These are phyloP conservation scores for Fomitiporia mediterranea DNA, from an alignment of 1,284 basidiomycete genomes.

Conservation along the genomic window DNA sequence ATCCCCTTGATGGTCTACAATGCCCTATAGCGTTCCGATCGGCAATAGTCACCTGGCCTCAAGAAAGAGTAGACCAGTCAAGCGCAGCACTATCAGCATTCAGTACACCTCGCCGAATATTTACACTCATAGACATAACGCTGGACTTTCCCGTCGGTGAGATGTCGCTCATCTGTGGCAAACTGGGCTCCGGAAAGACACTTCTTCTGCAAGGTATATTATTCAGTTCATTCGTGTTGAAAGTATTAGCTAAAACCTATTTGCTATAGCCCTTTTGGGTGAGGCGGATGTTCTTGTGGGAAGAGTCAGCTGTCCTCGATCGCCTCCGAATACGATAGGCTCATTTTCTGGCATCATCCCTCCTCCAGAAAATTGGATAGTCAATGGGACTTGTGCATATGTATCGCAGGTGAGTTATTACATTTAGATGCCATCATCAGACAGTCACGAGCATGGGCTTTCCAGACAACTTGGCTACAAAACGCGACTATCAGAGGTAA, in stretches of 20 bases:
- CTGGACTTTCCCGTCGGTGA: constrained; percentile 76
- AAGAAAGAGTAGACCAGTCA: constrained; percentile 48
- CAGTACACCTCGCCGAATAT: constrained; percentile 71
- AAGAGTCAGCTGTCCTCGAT: constrained; percentile 76
- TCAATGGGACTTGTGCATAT: constrained; percentile 78
- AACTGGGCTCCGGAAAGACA: constrained; percentile 80
- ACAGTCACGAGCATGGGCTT: constrained; percentile 1
- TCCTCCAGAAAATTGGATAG: constrained; percentile 65
- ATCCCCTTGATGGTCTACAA: constrained; percentile 48
- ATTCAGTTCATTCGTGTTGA: neutral
- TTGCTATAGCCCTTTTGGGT: constrained; percentile 67
- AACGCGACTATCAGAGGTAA: constrained; percentile 87
- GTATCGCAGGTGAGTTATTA: constrained; percentile 69
- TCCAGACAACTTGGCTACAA: constrained; percentile 72
- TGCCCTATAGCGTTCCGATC: constrained; percentile 69
- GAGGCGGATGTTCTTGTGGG: constrained; percentile 85
- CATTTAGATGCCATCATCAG: neutral
- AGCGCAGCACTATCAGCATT: constrained; percentile 53
- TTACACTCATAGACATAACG: constrained; percentile 73
- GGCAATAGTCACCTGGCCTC: constrained; percentile 88
- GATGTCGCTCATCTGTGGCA: constrained; percentile 79
- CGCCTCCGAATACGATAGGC: constrained; percentile 74
- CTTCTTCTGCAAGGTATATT: constrained; percentile 62
- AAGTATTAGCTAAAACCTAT: neutral
- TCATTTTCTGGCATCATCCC: constrained; percentile 41